A percentile compares a stretch with the other conserved stretches of the same genome.
These are phyloP conservation scores for Boletus rubropictus DNA, from an alignment of 768 basidiomycete genomes.

Conservation along the genomic window DNA sequence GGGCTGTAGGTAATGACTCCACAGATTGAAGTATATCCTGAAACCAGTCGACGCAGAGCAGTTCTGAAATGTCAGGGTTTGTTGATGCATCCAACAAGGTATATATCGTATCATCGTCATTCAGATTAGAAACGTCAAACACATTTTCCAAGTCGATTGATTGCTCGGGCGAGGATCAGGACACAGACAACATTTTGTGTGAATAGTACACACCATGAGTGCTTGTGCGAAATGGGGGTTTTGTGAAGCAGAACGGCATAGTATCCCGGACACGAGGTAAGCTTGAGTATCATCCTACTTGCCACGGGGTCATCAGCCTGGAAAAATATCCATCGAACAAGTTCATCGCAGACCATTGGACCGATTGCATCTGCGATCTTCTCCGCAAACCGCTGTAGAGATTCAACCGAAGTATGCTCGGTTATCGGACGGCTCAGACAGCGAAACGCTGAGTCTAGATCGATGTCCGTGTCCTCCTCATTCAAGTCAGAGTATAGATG, in stretches of 20 bases:
- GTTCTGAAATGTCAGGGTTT: constrained; percentile 57
- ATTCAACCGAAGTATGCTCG: constrained; percentile 48
- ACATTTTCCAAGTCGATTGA: constrained; percentile 49
- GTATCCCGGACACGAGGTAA: constrained; percentile 54
- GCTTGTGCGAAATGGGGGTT: constrained; percentile 39
- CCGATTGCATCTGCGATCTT: constrained; percentile 51
- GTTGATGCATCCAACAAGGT: constrained; percentile 59
- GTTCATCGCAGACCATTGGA: constrained; percentile 43
- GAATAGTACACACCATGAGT: constrained; percentile 38
- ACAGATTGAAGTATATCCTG: constrained; percentile 16
- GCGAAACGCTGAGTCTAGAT: constrained; percentile 53
- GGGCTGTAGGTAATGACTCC: constrained; percentile 28
- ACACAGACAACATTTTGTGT: background rate
- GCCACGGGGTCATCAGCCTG: constrained; percentile 2
- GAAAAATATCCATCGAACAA: background rate
- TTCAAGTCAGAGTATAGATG: constrained; percentile 60
- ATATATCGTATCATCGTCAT: constrained; percentile 46
- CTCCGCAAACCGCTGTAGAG: constrained; percentile 49
- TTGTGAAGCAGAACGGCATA: constrained; percentile 64
- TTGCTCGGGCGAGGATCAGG: constrained; percentile 38
- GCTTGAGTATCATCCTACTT: constrained; percentile 50
- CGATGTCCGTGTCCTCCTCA: constrained; percentile 44
- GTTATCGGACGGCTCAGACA: constrained; percentile 52
- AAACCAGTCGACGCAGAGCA: constrained; percentile 39
- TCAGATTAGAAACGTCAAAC: constrained; percentile 49